phyloP scores from a whole-genome alignment of 257 asterid species.

The Plantago ovata region DNA sequence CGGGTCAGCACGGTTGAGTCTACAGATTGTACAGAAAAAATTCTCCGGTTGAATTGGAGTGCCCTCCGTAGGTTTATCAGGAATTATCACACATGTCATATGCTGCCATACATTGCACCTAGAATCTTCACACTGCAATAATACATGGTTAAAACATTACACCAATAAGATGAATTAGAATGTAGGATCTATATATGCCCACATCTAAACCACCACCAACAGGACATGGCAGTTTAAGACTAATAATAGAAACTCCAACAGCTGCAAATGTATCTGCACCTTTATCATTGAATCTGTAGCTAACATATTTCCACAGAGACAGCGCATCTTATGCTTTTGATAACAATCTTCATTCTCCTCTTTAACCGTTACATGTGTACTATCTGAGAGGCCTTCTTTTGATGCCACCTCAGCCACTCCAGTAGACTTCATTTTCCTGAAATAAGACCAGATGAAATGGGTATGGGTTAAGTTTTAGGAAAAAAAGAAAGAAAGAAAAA shows the following conservation, averaged over 20 bases:
- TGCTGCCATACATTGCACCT: constrained; percentile 94
- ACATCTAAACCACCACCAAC: constrained; percentile 15
- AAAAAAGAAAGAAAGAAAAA: too few relatives aligned
- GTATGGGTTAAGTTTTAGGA: background rate
- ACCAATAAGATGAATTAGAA: constrained; percentile 9
- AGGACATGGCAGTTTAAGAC: background rate
- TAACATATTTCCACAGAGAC: constrained; percentile 76
- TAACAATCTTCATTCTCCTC: constrained; percentile 66
- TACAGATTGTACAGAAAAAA: constrained; percentile 91
- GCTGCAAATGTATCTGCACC: constrained; percentile 34
- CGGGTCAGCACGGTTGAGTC: constrained; percentile 96
- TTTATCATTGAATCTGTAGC: constrained; percentile 74
- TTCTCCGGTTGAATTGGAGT: constrained; percentile 60
- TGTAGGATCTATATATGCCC: constrained; percentile 12
- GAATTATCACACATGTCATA: constrained; percentile 78
- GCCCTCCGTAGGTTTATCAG: constrained; percentile 82
- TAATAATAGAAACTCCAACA: constrained; percentile 11
- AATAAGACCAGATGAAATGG: constrained; percentile 14
- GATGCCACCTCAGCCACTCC: constrained; percentile 82
- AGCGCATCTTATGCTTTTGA: constrained; percentile 70
- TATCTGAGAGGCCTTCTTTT: constrained; percentile 64
- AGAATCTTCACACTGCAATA: constrained; percentile 88
- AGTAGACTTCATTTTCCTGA: constrained; percentile 86
- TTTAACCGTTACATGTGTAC: constrained; percentile 41
- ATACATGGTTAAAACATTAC: constrained; percentile 17